Evolutionary conservation across 306 rosid genomes (phyloP).

Genomic region (Herpetospermum pedunculosum): DNA sequence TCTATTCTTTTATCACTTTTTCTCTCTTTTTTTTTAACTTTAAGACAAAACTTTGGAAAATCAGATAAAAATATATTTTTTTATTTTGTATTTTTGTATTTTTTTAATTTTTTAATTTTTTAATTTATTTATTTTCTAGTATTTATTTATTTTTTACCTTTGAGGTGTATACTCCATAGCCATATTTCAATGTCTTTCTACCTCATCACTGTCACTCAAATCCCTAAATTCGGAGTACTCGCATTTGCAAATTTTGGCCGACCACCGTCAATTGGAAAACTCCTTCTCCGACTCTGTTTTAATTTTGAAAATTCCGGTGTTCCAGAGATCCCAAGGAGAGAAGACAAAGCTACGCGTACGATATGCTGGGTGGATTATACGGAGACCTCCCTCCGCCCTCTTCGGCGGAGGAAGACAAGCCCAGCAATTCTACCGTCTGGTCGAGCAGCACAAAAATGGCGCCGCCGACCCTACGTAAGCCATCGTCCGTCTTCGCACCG

Average conservation of each 20-base stretch:
- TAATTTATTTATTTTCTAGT: no score
- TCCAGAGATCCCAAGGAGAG: neutral
- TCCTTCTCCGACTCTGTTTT: neutral
- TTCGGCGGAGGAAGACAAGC: conserved; percentile 81
- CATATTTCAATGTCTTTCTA: no score
- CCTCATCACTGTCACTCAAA: neutral
- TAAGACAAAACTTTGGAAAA: no score
- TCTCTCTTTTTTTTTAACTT: neutral
- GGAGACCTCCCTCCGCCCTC: conserved; percentile 99
- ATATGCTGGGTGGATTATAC: conserved; percentile 84
- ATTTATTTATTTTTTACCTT: no score
- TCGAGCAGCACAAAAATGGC: conserved; percentile 92
- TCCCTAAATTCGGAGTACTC: neutral
- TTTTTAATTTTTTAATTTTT: no score
- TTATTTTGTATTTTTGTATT: no score
- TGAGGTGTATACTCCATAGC: no score
- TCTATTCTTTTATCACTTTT: neutral
- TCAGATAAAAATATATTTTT: no score
- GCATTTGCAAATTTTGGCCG: neutral
- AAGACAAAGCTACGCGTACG: neutral
- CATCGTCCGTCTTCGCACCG: conserved; percentile 57
- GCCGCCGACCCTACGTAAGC: conserved; percentile 82
- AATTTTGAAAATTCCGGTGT: conserved; percentile 8
- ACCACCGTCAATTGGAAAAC: neutral
- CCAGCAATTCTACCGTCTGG: conserved; percentile 75